Base-by-base conservation (phyloP, 108 stramenopile genomes). In the Pseudonitzschia pungens region DNA sequence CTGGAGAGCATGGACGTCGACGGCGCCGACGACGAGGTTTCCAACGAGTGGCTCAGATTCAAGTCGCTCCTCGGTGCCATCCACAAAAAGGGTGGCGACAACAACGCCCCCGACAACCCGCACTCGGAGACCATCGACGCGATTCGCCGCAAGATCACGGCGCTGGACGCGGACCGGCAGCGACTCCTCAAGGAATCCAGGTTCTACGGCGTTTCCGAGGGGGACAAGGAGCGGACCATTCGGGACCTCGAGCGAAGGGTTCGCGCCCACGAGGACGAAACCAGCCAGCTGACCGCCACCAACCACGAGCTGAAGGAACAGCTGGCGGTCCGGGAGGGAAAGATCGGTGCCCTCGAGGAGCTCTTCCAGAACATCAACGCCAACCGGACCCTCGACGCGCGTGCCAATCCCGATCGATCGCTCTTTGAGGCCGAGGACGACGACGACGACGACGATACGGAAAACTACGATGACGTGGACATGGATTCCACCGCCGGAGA, bases 301-400 rank as follows among this genome's bases (percentile, higher is more conserved):
- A 44, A 27, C 22, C 2, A 44, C 18, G 24, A 18, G 0, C 36
- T 67, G 4, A 40, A 22, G 4, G 24, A 36, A 26, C 45, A 50
- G 22, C 20, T 67, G 43, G 42, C n/a, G 12, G 45, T 67, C 26
- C 21, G 66, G 24, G 66, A 44, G 22, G 66, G 66, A n/a, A 67
- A 67, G 28, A 67, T 67, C 43, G 26, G 42, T 22, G 66, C 66
- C 14, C 44, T 67, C 42, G 66, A 67, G 22, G 66, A 67, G 28
- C 36, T 67, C 33, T 67, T 67, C 45, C 66, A 67, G 27, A 67
- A 26, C 44, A 67, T 67, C 26, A 67, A 67, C 44, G 24, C 66
- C 10, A 67, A 26, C 36, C 42, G 66, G 2, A 4, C 8, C 60
- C 26, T 62, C n/a, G 36, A 14, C 4, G 60, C 15, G 2, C 27